phyloP scores from a whole-genome alignment of 1,139 yeast species.

The Hemisphaericaspora xylofermentans region DNA sequence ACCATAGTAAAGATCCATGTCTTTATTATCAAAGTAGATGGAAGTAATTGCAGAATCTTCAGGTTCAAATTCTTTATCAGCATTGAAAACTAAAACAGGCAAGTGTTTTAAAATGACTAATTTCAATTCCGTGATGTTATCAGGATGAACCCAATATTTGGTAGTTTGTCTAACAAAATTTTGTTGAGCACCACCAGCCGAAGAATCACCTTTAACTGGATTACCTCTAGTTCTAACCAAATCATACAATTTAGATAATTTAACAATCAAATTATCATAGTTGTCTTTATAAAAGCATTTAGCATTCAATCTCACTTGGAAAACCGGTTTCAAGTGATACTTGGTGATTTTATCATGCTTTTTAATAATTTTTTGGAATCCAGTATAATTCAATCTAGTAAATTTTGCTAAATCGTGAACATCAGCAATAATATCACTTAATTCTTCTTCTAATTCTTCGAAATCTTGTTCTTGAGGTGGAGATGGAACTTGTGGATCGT shows the following conservation, averaged over 20 bases:
- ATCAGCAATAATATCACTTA: constrained; percentile 92
- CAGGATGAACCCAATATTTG: constrained; percentile 98
- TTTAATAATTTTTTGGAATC: constrained; percentile 92
- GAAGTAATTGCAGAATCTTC: constrained; percentile 97
- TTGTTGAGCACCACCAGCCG: constrained; percentile 97
- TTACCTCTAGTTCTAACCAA: constrained; percentile 93
- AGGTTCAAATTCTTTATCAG: constrained; percentile 90
- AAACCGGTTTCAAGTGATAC: constrained; percentile 83
- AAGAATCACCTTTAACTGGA: constrained; percentile 88
- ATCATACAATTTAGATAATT: constrained; percentile 85
- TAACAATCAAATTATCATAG: constrained; percentile 84
- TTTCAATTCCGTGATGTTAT: constrained; percentile 95
- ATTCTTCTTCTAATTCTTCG: constrained; percentile 85
- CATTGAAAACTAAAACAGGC: constrained; percentile 93
- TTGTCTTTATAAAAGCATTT: constrained; percentile 96
- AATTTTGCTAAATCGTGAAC: constrained; percentile 96
- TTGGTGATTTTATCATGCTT: constrained; percentile 92
- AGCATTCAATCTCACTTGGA: constrained; percentile 86
- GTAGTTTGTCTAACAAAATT: constrained; percentile 98
- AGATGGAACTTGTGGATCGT: constrained; percentile 22
- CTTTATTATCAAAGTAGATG: constrained; percentile 86
- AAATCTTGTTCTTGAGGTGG: constrained; percentile 76
- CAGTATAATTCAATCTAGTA: constrained; percentile 88
- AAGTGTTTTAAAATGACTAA: constrained; percentile 87
- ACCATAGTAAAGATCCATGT: constrained; percentile 89